Evolutionary conservation across 1,139 yeast species (phyloP).

Genomic region (Saccharomycopsis hybrid): DNA sequence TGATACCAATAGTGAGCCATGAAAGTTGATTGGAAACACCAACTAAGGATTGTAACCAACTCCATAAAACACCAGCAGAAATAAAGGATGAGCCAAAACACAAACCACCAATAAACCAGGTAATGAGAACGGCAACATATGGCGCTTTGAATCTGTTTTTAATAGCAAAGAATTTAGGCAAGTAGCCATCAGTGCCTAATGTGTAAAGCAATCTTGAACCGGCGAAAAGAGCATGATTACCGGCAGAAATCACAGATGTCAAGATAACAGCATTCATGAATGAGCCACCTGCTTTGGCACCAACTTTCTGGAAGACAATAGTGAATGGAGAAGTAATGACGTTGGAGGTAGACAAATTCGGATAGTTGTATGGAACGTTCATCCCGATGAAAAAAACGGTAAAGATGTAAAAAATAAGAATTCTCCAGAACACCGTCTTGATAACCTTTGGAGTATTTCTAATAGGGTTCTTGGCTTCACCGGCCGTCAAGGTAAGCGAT

Average conservation of each 20-base stretch:
- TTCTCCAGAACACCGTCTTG: slow-evolving; percentile 51
- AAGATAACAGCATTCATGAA: slow-evolving; percentile 47
- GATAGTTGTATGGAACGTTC: slow-evolving; percentile 41
- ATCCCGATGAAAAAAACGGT: slow-evolving; percentile 42
- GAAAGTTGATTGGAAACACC: slow-evolving; percentile 35
- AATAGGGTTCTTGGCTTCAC: slow-evolving; percentile 55
- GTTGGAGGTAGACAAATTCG: slow-evolving; percentile 34
- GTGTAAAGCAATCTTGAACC: slow-evolving; percentile 44
- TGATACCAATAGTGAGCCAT: slow-evolving; percentile 36
- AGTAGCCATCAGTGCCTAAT: slow-evolving; percentile 42
- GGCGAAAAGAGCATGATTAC: slow-evolving; percentile 46
- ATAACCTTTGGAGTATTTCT: slow-evolving; percentile 53
- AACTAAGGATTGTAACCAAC: slow-evolving; percentile 34
- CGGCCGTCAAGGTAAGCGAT: slow-evolving; percentile 58
- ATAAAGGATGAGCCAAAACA: slow-evolving; percentile 33
- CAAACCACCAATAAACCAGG: slow-evolving; percentile 33
- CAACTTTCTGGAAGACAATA: slow-evolving; percentile 50
- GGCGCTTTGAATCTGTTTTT: slow-evolving; percentile 43
- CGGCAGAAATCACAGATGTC: slow-evolving; percentile 46
- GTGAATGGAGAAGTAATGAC: slow-evolving; percentile 60
- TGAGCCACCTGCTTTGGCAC: slow-evolving; percentile 37
- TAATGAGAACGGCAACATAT: slow-evolving; percentile 33
- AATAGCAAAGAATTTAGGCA: slow-evolving; percentile 40
- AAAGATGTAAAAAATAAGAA: slow-evolving; percentile 39
- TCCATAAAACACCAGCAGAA: slow-evolving; percentile 32